These are phyloP conservation scores for Amoeboaphelidium occidentale DNA, from an alignment of 371 early-diverging fungal species.

Conservation along the genomic window DNA sequence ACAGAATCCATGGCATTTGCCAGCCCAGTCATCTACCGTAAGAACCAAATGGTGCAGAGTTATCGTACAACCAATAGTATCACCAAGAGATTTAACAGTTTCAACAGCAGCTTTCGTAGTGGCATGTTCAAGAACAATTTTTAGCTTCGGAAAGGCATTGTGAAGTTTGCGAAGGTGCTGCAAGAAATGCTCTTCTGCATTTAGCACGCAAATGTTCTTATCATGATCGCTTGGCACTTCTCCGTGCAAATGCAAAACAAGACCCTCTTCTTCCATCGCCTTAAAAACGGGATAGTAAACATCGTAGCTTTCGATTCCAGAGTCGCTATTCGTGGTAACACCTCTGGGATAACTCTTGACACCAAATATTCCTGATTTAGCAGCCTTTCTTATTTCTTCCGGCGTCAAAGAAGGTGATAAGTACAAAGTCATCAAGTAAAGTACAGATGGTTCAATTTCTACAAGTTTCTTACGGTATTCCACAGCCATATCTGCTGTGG, in stretches of 20 bases:
- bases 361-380: slow-evolving; percentile 57
- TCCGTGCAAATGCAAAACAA: slow-evolving; percentile 88
- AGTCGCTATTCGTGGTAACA: slow-evolving; percentile 89
- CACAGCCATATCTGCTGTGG: slow-evolving; percentile 58
- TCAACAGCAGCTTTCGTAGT: slow-evolving; percentile 82
- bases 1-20: slow-evolving; percentile 82
- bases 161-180: slow-evolving; percentile 57
- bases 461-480: slow-evolving; percentile 55
- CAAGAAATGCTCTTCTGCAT: slow-evolving; percentile 84
- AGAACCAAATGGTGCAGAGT: slow-evolving; percentile 82
- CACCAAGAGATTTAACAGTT: slow-evolving; percentile 62
- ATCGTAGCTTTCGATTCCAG: slow-evolving; percentile 71
- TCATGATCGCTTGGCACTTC: slow-evolving; percentile 68
- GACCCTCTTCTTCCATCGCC: slow-evolving; percentile 77
- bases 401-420: slow-evolving; percentile 62
- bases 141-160: slow-evolving; percentile 62
- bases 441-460: slow-evolving; percentile 52
- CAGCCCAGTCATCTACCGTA: slow-evolving; percentile 89
- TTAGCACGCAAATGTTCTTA: slow-evolving; percentile 70
- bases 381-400: slow-evolving; percentile 67
- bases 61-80: slow-evolving; percentile 76
- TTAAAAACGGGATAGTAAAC: slow-evolving; percentile 71
- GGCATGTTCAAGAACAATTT: slow-evolving; percentile 89
- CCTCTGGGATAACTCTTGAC: slow-evolving; percentile 93
- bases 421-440: slow-evolving; percentile 81